Evolutionary conservation across 2,329 filamentous ascomycete genomes (phyloP).

Genomic region (Nemania serpens): DNA sequence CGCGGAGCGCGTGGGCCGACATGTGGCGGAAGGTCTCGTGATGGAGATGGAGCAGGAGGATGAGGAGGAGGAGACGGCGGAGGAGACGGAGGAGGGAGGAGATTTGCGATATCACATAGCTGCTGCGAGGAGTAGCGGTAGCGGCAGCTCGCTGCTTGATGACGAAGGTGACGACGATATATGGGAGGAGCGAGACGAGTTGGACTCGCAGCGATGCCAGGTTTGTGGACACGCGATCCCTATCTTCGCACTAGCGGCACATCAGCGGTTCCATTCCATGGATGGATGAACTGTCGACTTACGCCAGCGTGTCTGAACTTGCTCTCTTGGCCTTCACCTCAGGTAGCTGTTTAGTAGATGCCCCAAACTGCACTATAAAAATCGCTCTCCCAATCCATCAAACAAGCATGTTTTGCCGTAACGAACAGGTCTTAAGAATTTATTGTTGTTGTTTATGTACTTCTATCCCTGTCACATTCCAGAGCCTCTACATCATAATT

Average conservation of each 20-base stretch:
- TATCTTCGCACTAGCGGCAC: constrained; percentile 61
- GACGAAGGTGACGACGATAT: not conserved
- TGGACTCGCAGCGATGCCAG: constrained; percentile 47
- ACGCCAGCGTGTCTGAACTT: not conserved
- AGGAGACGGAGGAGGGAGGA: not conserved
- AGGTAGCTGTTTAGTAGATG: not conserved
- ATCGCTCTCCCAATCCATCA: not conserved
- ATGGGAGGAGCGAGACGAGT: constrained; percentile 41
- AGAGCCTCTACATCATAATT: constrained; percentile 7
- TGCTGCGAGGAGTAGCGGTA: not conserved
- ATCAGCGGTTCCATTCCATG: constrained; percentile 56
- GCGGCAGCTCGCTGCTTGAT: not conserved
- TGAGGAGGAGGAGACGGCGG: not conserved
- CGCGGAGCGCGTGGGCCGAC: not conserved
- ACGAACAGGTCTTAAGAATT: not conserved
- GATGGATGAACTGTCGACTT: constrained; percentile 32
- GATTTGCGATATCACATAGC: not conserved
- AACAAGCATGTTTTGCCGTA: too few species aligned
- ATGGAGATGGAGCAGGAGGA: too few species aligned
- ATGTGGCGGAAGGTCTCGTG: not conserved
- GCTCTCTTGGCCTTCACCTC: not conserved
- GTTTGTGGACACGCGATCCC: constrained; percentile 60
- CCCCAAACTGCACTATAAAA: not conserved
- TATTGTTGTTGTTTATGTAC: constrained; percentile 5
- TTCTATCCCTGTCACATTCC: not conserved